Evolutionary conservation across 768 basidiomycete genomes (phyloP).

Genomic region (Amanita brunnescens): DNA sequence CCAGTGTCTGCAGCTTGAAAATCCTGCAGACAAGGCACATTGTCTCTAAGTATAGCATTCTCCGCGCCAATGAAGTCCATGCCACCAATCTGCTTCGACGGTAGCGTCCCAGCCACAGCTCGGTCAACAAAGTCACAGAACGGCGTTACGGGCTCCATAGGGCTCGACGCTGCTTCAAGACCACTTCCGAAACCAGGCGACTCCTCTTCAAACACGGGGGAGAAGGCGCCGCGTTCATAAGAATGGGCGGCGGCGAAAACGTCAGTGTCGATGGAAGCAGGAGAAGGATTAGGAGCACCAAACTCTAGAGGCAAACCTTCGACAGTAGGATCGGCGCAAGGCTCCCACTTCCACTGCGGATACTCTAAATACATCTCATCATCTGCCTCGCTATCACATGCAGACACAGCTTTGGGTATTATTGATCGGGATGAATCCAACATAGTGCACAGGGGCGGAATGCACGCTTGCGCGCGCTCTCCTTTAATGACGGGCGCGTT

Average conservation of each 20-base stretch:
- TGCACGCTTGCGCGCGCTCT: slow-evolving; percentile 74
- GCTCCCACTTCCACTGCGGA: slow-evolving; percentile 4
- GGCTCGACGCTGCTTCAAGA: slow-evolving; percentile 54
- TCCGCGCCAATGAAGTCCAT: not conserved
- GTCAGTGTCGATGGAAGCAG: slow-evolving; percentile 3
- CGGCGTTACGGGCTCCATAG: slow-evolving; percentile 66
- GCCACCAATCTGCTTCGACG: slow-evolving; percentile 5
- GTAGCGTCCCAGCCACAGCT: slow-evolving; percentile 41
- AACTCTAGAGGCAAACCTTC: slow-evolving; percentile 32
- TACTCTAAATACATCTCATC: slow-evolving; percentile 35
- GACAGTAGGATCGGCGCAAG: slow-evolving; percentile 21
- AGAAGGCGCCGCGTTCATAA: slow-evolving; percentile 41
- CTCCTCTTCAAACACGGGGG: slow-evolving; percentile 56
- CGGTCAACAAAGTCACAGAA: slow-evolving; percentile 72
- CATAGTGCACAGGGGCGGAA: slow-evolving; percentile 58
- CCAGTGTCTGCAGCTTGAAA: slow-evolving; percentile 15
- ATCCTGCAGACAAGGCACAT: slow-evolving; percentile 9
- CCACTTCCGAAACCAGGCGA: slow-evolving; percentile 46
- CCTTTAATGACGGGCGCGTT: slow-evolving; percentile 83
- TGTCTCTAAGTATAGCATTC: slow-evolving; percentile 11
- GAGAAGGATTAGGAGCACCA: slow-evolving; percentile 16
- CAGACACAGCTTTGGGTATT: slow-evolving; percentile 11
- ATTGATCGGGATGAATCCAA: slow-evolving; percentile 6
- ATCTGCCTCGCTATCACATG: slow-evolving; percentile 27
- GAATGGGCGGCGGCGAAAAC: slow-evolving; percentile 14